phyloP scores from a whole-genome alignment of 495 filamentous ascomycete genomes.

The Aspergillus biplanus region DNA sequence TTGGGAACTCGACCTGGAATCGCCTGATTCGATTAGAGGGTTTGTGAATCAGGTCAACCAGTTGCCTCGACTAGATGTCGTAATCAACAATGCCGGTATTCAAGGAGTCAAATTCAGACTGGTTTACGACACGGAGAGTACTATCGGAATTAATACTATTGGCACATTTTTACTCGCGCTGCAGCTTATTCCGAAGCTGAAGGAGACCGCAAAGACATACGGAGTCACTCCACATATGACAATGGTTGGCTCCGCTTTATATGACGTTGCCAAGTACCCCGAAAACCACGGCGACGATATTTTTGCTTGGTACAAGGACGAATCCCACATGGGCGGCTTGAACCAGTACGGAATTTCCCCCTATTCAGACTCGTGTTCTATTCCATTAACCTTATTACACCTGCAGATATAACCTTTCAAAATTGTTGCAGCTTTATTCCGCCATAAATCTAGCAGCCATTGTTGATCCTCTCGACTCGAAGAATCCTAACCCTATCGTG shows the following conservation, averaged over 20 bases:
- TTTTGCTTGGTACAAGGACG: conserved; percentile 4
- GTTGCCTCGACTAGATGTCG: conserved; percentile 14
- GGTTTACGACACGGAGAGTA: neutral
- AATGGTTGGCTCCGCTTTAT: conserved; percentile 7
- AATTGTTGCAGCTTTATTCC: conserved; percentile 3
- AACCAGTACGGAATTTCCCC: conserved; percentile 6
- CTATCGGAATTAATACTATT: conserved; percentile 17
- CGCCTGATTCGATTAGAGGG: conserved; percentile 2
- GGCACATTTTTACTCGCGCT: conserved; percentile 16
- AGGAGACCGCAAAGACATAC: conserved; percentile 7
- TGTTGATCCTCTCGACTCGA: neutral
- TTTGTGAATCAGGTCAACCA: conserved; percentile 8
- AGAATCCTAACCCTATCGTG: neutral
- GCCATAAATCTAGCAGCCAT: conserved; percentile 1
- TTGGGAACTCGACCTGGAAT: conserved; percentile 9
- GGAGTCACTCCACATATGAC: conserved; percentile 9
- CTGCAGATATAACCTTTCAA: conserved; percentile 9
- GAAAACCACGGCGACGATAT: conserved; percentile 5
- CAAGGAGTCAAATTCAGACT: neutral
- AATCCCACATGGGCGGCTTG: neutral
- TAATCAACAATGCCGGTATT: conserved; percentile 17
- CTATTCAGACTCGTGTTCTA: neutral
- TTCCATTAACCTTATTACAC: neutral
- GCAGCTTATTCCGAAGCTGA: conserved; percentile 16
- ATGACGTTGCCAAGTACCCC: conserved; percentile 10